phyloP scores from a whole-genome alignment of 2,329 filamentous ascomycete genomes.

The Raffaelea albimanens region DNA sequence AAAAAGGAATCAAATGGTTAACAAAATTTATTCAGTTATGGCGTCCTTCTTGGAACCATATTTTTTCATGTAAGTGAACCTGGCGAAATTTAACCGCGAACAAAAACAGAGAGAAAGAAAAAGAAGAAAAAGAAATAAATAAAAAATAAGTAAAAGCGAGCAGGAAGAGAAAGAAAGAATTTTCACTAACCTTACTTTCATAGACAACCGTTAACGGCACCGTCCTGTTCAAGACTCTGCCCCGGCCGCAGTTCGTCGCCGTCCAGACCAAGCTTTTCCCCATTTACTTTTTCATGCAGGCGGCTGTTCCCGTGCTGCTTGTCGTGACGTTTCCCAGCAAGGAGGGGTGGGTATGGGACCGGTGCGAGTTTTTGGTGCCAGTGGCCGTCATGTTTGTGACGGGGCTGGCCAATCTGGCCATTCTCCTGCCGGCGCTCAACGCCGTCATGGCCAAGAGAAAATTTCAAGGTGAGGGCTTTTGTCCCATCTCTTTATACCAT shows the following conservation, averaged over 20 bases:
- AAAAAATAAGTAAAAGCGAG: too few species aligned
- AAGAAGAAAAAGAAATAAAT: too few species aligned
- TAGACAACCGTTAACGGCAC: slow-evolving; percentile 65
- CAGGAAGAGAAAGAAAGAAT: too few species aligned
- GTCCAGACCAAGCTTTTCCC: slow-evolving; percentile 78
- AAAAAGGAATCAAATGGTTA: too few species aligned
- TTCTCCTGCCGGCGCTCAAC: slow-evolving; percentile 67
- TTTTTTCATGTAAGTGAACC: slow-evolving; percentile 65
- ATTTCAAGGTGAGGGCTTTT: slow-evolving; percentile 53
- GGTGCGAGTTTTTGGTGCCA: slow-evolving; percentile 57
- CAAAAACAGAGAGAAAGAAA: too few species aligned
- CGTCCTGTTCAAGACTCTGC: slow-evolving; percentile 66
- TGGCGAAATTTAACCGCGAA: slow-evolving; percentile 5
- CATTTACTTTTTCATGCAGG: slow-evolving; percentile 80
- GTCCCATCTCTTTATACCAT: too few species aligned
- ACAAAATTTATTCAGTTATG: slow-evolving; percentile 69
- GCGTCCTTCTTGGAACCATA: slow-evolving; percentile 75
- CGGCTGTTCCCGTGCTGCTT: slow-evolving; percentile 60
- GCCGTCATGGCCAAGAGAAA: slow-evolving; percentile 66
- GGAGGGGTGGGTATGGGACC: too few species aligned
- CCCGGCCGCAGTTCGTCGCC: slow-evolving; percentile 69
- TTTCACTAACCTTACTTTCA: too few species aligned
- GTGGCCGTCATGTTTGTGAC: slow-evolving; percentile 61
- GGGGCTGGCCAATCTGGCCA: slow-evolving; percentile 58
- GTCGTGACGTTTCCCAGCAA: slow-evolving; percentile 80